These are phyloP conservation scores for Alternaria atra DNA, from an alignment of 2,329 filamentous ascomycete species.

Conservation along the genomic window DNA sequence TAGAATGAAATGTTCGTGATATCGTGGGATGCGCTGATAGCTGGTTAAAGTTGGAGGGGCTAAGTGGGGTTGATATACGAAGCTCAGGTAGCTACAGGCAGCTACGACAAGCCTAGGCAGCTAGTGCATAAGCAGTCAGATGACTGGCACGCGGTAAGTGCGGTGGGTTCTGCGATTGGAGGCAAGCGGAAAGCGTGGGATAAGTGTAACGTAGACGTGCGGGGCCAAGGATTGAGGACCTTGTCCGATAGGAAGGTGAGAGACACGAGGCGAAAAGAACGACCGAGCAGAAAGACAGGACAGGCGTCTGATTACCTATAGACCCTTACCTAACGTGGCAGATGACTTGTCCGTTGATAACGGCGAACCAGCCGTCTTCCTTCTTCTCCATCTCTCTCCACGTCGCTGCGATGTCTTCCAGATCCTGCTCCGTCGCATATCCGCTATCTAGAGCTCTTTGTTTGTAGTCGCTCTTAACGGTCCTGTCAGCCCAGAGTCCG, in stretches of 20 bases:
- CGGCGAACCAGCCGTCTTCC: constrained; percentile 55
- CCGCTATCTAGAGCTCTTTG: constrained; percentile 50
- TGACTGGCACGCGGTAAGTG: constrained; percentile 37
- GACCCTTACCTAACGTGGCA: constrained; percentile 36
- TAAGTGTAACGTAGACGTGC: constrained; percentile 7
- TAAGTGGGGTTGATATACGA: constrained; percentile 50
- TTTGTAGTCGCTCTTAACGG: constrained; percentile 47
- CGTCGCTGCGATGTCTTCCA: constrained; percentile 51
- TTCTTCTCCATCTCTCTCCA: constrained; percentile 54
- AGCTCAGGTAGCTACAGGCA: constrained; percentile 23
- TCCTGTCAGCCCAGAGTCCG: constrained; percentile 51
- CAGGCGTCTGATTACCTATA: neutral
- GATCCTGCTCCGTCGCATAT: constrained; percentile 48
- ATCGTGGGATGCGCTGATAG: constrained; percentile 19
- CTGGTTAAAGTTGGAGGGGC: constrained; percentile 33
- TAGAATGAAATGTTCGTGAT: neutral
- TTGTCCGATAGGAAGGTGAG: constrained; percentile 1
- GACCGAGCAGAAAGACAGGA: neutral
- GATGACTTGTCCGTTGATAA: constrained; percentile 55
- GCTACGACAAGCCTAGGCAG: constrained; percentile 29
- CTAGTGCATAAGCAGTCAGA: constrained; percentile 43
- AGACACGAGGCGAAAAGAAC: neutral
- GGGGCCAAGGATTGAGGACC: neutral
- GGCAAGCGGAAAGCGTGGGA: constrained; percentile 16
- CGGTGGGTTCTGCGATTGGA: constrained; percentile 35